Conservation (phyloP, 225 moss, liverwort and hornwort genomes). For the Rhytidiadelphus loreus region DNA sequence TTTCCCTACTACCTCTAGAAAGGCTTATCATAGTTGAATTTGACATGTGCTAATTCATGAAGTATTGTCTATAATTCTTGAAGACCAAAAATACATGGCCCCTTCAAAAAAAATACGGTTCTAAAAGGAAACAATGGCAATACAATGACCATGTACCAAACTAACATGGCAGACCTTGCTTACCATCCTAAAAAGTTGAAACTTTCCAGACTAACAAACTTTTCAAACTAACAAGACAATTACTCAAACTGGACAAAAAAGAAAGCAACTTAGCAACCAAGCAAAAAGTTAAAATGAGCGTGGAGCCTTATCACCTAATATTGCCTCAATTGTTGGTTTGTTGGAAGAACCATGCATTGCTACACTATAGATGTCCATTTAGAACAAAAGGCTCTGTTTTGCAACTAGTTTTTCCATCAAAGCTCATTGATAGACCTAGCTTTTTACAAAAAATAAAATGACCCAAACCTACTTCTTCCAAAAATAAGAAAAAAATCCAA, state of each 20-base stretch:
- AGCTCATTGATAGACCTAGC: background rate
- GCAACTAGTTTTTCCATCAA: rapidly evolving
- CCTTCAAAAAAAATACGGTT: background rate
- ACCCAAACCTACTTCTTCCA: too few relatives aligned
- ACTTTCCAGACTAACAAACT: background rate
- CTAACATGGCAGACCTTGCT: rapidly evolving
- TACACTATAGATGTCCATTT: rapidly evolving
- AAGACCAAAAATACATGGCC: too few relatives aligned
- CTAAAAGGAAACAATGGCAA: background rate
- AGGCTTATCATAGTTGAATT: too few relatives aligned
- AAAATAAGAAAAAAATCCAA: background rate
- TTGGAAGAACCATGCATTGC: background rate
- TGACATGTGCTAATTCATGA: too few relatives aligned
- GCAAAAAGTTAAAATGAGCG: rapidly evolving
- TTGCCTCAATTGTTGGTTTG: background rate
- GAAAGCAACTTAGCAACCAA: background rate
- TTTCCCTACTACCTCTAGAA: too few relatives aligned
- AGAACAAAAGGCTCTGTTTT: rapidly evolving
- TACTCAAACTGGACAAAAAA: background rate
- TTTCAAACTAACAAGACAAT: background rate
- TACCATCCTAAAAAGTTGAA: too few relatives aligned
- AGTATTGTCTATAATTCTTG: too few relatives aligned
- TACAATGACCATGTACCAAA: too few relatives aligned
- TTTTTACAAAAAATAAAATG: background rate
- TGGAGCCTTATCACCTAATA: rapidly evolving